A percentile compares a stretch with the other conserved stretches of the same genome.
phyloP scores from a whole-genome alignment of 202 grass and related monocot genomes.

The Sporobolus alterniflorus region DNA sequence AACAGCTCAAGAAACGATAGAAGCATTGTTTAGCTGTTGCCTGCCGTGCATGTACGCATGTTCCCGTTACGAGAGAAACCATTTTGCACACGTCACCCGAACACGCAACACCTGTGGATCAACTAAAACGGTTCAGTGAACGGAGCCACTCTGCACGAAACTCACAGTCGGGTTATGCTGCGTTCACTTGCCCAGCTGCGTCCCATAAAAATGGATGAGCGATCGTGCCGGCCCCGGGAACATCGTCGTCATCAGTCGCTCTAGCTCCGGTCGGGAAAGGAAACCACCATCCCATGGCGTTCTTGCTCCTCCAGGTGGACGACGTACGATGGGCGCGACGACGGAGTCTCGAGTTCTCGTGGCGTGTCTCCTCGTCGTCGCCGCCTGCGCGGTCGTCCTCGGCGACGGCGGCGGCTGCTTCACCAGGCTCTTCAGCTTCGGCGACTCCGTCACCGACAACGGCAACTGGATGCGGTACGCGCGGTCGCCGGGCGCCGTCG shows the following conservation, averaged over 20 bases:
- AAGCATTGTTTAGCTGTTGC: neutral
- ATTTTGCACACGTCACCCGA: neutral
- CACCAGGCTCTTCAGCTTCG: slow-evolving; percentile 46
- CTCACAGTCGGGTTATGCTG: neutral
- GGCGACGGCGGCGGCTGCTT: neutral
- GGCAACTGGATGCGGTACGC: slow-evolving; percentile 39
- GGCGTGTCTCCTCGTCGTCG: neutral
- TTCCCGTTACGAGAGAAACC: neutral
- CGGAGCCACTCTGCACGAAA: too few species aligned
- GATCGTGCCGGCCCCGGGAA: too few species aligned
- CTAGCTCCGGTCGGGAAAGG: neutral
- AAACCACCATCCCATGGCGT: neutral
- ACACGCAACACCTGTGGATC: slow-evolving; percentile 2
- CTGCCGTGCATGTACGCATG: neutral
- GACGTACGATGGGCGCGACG: neutral
- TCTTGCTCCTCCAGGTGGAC: neutral
- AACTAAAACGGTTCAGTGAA: neutral
- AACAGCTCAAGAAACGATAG: neutral
- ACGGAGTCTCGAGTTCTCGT: neutral
- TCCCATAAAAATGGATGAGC: neutral
- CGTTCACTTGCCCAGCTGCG: neutral
- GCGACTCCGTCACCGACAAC: slow-evolving; percentile 40
- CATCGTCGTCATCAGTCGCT: neutral
- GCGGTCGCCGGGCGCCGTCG: neutral
- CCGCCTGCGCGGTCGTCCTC: neutral